These are phyloP conservation scores for Cruciata laevipes DNA, from an alignment of 257 asterid species.

Conservation along the genomic window DNA sequence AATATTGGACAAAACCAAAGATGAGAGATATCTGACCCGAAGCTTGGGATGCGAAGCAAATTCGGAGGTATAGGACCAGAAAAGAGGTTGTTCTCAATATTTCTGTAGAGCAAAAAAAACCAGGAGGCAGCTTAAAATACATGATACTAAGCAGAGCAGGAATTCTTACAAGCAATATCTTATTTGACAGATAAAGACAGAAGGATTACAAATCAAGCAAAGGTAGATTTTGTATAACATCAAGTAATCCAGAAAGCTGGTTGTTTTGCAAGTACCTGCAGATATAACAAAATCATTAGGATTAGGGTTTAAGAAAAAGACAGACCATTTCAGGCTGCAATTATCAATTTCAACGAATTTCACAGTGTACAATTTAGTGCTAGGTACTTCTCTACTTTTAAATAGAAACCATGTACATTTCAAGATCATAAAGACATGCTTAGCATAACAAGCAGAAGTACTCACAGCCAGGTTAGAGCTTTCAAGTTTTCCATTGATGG, in stretches of 20 bases:
- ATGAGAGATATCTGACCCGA: constrained; percentile 47
- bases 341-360: not conserved
- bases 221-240: constrained; percentile 78
- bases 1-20: constrained; percentile 6
- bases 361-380: not conserved
- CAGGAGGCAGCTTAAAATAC: constrained; percentile 3
- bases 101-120: constrained; percentile 34
- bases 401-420: too few species aligned
- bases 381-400: too few species aligned
- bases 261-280: constrained; percentile 86
- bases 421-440: too few species aligned
- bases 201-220: constrained; percentile 58
- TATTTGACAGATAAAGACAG: constrained; percentile 11
- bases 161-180: not conserved
- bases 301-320: not conserved
- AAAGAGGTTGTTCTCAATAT: constrained; percentile 77
- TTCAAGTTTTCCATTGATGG: constrained; percentile 66
- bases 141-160: constrained; percentile 13
- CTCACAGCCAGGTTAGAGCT: constrained; percentile 66
- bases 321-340: not conserved
- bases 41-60: constrained; percentile 55
- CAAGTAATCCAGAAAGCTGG: constrained; percentile 71
- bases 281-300: constrained; percentile 11
- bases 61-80: constrained; percentile 83
- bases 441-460: constrained; percentile 13